These are phyloP conservation scores for Lycium barbarum DNA, from an alignment of 257 asterid genomes.

Conservation along the genomic window DNA sequence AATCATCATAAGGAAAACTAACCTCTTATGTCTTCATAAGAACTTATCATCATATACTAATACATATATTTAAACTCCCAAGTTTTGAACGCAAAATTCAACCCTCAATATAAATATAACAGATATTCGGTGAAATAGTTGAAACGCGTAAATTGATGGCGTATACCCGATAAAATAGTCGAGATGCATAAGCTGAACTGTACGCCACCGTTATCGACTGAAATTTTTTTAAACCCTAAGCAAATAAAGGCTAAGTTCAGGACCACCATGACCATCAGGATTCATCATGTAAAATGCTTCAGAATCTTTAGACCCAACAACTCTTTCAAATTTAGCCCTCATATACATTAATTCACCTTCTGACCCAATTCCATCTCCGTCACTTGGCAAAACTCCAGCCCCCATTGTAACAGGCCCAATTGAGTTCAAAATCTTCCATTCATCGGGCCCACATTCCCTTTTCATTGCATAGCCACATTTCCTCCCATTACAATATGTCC, in stretches of 20 bases:
- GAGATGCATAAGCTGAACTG: neutral
- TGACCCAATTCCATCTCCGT: conserved; percentile 40
- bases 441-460: conserved; percentile 82
- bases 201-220: neutral
- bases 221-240: conserved; percentile 61
- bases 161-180: neutral
- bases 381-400: conserved; percentile 89
- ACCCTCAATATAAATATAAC: too few relatives aligned
- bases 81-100: neutral
- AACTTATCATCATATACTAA: conserved; percentile 7
- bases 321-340: conserved; percentile 95
- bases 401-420: conserved; percentile 94
- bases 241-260: conserved; percentile 89
- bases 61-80: neutral
- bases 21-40: conserved; percentile 15
- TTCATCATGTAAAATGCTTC: conserved; percentile 98
- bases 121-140: neutral
- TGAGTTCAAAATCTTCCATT: conserved; percentile 79
- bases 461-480: conserved; percentile 86
- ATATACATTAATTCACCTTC: conserved; percentile 92
- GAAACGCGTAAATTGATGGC: neutral
- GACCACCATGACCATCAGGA: conserved; percentile 94
- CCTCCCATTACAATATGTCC: conserved; percentile 87
- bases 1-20: neutral
- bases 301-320: conserved; percentile 89